A percentile compares a stretch with the other conserved stretches of the same genome.
phyloP scores from a whole-genome alignment of 768 basidiomycete genomes.

The Kwoniella mangroviensis region DNA sequence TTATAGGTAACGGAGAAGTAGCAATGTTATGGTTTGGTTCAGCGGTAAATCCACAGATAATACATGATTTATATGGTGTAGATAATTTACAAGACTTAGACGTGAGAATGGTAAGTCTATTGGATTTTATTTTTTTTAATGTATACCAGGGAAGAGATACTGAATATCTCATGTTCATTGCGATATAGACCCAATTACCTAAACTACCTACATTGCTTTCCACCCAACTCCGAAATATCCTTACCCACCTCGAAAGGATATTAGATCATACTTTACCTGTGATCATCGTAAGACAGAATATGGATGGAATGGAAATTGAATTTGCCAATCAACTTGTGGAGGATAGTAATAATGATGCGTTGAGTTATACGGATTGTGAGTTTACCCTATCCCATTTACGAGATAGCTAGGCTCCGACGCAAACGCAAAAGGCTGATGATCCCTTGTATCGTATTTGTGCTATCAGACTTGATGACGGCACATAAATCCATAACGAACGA shows the following conservation, averaged over 20 bases:
- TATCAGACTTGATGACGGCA: slow-evolving; percentile 54
- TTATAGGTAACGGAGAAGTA: slow-evolving; percentile 80
- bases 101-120: slow-evolving; percentile 66
- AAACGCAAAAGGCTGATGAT: too few species aligned
- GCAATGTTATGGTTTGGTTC: slow-evolving; percentile 90
- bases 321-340: slow-evolving; percentile 97
- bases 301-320: slow-evolving; percentile 91
- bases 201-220: slow-evolving; percentile 75
- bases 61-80: slow-evolving; percentile 81
- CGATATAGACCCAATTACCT: slow-evolving; percentile 69
- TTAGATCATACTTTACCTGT: slow-evolving; percentile 60
- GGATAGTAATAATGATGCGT: slow-evolving; percentile 93
- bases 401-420: background rate
- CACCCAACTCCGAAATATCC: slow-evolving; percentile 79
- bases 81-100: slow-evolving; percentile 76
- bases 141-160: background rate
- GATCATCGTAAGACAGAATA: slow-evolving; percentile 82
- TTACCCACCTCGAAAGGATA: slow-evolving; percentile 69
- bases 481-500: slow-evolving; percentile 56
- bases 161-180: too few species aligned
- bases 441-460: too few species aligned
- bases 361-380: slow-evolving; percentile 87
- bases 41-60: slow-evolving; percentile 76
- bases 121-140: too few species aligned
- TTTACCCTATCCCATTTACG: slow-evolving; percentile 1